These are phyloP conservation scores for Monascus ruber DNA, from an alignment of 2,329 filamentous ascomycete species.

Conservation along the genomic window DNA sequence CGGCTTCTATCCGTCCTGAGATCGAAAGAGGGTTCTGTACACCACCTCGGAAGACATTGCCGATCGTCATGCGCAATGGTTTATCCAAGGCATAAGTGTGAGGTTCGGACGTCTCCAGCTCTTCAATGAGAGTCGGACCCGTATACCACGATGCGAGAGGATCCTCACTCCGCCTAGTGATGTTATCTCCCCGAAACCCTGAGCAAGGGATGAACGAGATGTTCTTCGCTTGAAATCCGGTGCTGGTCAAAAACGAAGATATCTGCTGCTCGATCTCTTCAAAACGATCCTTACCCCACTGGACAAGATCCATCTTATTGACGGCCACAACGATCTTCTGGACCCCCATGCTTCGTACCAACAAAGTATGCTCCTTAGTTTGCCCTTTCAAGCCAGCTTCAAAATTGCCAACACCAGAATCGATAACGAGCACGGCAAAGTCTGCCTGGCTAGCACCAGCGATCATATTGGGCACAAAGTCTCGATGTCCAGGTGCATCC, in stretches of 20 bases:
- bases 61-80: conserved; percentile 74
- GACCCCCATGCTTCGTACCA: conserved; percentile 83
- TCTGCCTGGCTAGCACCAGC: conserved; percentile 92
- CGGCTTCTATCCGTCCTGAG: conserved; percentile 74
- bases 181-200: conserved; percentile 79
- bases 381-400: conserved; percentile 89
- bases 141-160: conserved; percentile 62
- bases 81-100: conserved; percentile 59
- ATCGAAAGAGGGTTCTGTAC: conserved; percentile 73
- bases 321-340: conserved; percentile 79
- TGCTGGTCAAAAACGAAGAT: conserved; percentile 65
- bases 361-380: conserved; percentile 82
- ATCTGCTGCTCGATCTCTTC: conserved; percentile 77
- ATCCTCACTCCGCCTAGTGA: conserved; percentile 43
- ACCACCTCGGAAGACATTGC: conserved; percentile 72
- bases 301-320: conserved; percentile 85
- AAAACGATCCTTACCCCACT: conserved; percentile 74
- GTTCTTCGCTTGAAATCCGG: conserved; percentile 72
- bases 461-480: conserved; percentile 99
- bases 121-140: conserved; percentile 67
- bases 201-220: conserved; percentile 83
- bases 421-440: conserved; percentile 88
- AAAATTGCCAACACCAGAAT: conserved; percentile 80
- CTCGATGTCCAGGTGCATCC: conserved; percentile 85
- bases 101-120: conserved; percentile 73